phyloP scores from a whole-genome alignment of 768 basidiomycete genomes.

The Rhodotorula graminis region DNA sequence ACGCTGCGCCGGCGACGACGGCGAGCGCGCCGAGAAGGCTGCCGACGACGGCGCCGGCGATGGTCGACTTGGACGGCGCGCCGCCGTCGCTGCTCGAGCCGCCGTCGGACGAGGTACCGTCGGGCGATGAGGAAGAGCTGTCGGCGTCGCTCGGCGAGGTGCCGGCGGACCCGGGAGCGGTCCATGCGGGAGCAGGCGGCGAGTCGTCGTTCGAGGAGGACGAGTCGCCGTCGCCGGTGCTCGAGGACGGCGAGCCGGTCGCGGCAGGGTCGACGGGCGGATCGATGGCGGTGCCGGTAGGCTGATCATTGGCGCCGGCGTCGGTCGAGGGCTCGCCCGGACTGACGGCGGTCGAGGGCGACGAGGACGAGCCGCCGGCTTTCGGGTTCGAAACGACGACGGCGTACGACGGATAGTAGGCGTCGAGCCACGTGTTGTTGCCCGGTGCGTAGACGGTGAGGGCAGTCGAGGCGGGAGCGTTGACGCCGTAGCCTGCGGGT shows the following conservation, averaged over 20 bases:
- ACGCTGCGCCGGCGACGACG: slow-evolving; percentile 3
- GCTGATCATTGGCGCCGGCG: background rate
- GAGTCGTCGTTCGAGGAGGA: background rate
- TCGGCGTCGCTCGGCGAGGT: background rate
- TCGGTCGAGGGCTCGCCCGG: background rate
- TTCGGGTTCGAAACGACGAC: slow-evolving; percentile 24
- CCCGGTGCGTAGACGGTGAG: slow-evolving; percentile 17
- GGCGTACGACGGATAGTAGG: slow-evolving; percentile 28
- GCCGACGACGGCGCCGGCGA: slow-evolving; percentile 32
- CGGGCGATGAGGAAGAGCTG: background rate
- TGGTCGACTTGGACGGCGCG: slow-evolving; percentile 2
- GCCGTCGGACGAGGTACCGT: slow-evolving; percentile 1
- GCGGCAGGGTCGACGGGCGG: background rate
- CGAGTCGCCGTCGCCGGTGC: background rate
- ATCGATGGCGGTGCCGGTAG: background rate
- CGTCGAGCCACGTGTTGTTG: slow-evolving; percentile 30
- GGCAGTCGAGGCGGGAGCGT: background rate
- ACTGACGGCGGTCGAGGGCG: background rate
- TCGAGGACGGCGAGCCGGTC: background rate
- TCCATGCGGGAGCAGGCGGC: background rate
- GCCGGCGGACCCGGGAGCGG: background rate
- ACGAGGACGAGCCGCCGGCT: background rate
- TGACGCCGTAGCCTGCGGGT: slow-evolving; percentile 23
- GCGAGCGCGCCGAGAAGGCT: slow-evolving; percentile 19
- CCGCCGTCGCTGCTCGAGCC: no score